phyloP scores from a whole-genome alignment of 1,284 basidiomycete genomes.

The Dichomitus squalens region DNA sequence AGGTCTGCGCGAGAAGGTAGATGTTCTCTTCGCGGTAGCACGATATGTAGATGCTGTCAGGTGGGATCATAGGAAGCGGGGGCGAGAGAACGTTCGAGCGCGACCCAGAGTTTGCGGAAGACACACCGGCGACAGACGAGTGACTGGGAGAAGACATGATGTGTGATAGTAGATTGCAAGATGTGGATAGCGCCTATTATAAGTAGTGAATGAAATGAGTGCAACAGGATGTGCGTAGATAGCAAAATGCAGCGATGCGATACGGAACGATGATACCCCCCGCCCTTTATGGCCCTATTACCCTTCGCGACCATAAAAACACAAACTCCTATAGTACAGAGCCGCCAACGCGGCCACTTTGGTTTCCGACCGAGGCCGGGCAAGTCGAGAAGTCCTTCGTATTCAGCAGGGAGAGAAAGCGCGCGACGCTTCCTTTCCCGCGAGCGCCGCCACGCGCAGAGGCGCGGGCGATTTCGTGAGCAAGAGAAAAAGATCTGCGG shows the following conservation, averaged over 20 bases:
- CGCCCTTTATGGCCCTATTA: slow-evolving; percentile 17
- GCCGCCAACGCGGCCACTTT: slow-evolving; percentile 18
- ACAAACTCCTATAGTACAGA: slow-evolving; percentile 21
- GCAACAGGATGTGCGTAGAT: slow-evolving; percentile 15
- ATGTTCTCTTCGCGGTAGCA: slow-evolving; percentile 75
- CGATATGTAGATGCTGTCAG: slow-evolving; percentile 37
- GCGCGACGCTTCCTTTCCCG: neutral
- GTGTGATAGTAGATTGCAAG: slow-evolving; percentile 20
- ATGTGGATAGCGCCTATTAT: slow-evolving; percentile 2
- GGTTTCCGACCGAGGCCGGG: slow-evolving; percentile 16
- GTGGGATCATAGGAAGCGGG: slow-evolving; percentile 26
- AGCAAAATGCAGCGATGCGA: slow-evolving; percentile 12
- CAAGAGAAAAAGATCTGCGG: slow-evolving; percentile 19
- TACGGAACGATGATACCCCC: slow-evolving; percentile 9
- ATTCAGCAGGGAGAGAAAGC: neutral
- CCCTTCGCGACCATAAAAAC: slow-evolving; percentile 24
- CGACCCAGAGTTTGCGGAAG: neutral
- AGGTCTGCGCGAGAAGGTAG: slow-evolving; percentile 55
- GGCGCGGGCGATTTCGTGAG: slow-evolving; percentile 12
- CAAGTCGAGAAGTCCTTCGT: neutral
- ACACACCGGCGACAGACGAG: neutral
- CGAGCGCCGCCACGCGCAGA: neutral
- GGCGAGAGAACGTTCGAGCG: slow-evolving; percentile 1
- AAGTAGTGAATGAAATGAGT: slow-evolving; percentile 8
- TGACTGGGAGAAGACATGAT: slow-evolving; percentile 1